phyloP scores from a whole-genome alignment of 768 basidiomycete genomes.

The Tylopilus plumbeoviolaceoides region DNA sequence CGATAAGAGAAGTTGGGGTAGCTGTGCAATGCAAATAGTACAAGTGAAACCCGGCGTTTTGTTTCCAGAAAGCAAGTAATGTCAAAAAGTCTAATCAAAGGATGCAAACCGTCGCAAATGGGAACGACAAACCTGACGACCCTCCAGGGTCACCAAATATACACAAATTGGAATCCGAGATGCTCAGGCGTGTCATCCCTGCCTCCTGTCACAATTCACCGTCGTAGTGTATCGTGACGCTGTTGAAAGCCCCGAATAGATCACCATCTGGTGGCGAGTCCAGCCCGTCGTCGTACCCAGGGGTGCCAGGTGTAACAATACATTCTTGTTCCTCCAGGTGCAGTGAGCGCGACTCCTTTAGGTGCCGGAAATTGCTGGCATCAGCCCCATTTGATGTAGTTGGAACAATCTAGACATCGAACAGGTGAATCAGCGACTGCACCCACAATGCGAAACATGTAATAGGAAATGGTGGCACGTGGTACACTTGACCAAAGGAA shows the following conservation, averaged over 20 bases:
- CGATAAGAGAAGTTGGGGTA: conserved; percentile 15
- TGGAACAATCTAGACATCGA: conserved; percentile 67
- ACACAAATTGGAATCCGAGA: conserved; percentile 1
- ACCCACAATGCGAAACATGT: conserved; percentile 15
- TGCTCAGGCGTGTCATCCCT: neutral
- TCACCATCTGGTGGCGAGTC: conserved; percentile 50
- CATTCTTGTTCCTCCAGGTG: conserved; percentile 73
- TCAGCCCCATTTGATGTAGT: conserved; percentile 70
- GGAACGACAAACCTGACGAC: conserved; percentile 14
- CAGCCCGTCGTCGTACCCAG: conserved; percentile 42
- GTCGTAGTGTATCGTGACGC: conserved; percentile 85
- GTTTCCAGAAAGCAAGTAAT: conserved; percentile 22
- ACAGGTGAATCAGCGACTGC: conserved; percentile 21
- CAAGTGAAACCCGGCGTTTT: conserved; percentile 25
- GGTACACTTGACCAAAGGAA: conserved; percentile 1
- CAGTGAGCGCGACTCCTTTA: conserved; percentile 88
- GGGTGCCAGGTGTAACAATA: conserved; percentile 34
- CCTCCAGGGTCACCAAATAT: conserved; percentile 3
- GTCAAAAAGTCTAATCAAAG: conserved; percentile 18
- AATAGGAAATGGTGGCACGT: conserved; percentile 13
- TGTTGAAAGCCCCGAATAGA: conserved; percentile 84
- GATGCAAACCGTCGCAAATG: neutral
- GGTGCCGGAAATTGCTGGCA: conserved; percentile 83
- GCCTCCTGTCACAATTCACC: conserved; percentile 45
- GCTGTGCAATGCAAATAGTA: conserved; percentile 32